Evolutionary conservation across 1,284 basidiomycete genomes (phyloP), one percentile per base, ranked within the genome.

Genomic region (Malassezia caprae): DNA sequence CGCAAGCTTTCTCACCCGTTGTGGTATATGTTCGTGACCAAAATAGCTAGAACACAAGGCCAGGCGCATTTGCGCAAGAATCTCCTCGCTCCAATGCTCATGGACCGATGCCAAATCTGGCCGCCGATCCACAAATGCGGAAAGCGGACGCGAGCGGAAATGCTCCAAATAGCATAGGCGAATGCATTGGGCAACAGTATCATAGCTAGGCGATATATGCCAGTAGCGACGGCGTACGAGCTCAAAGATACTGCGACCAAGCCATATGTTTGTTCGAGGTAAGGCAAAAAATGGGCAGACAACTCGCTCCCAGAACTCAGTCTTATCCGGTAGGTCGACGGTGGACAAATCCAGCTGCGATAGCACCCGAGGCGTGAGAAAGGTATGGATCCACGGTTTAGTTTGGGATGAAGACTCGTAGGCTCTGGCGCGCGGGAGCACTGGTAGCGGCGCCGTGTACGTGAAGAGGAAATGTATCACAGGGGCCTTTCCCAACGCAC

Each of bases 191-290:
- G 62, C 53, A 0, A 63, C 48, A 15, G 57, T 53, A 13, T 68
- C 66, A 13, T 59, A 59, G 30, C 62, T 60, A 10, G 66, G 56
- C 30, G 65, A 60, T 12, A 54, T 44, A 43, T 68, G 64, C 66
- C 66, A 68, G 44, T 57, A 68, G 2, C 62, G 53, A 34, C 64
- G 59, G 1, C 64, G 57, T 10, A 68, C 52, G 39, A 62, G 60
- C 31, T 65, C 64, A 34, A 66, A 61, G 0, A 64, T 57, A 0
- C 60, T 61, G 19, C 62, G 62, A 3, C 66, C 66, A 2, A 68
- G 48, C 5, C 60, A 60, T 10, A 68, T 32, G 1, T 55, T 58
- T 1, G 62, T 45, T 1, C 45, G 24, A 10, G 61, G 59, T 8
- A 54, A 54, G 4, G 51, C 35, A 28, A 68, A 59, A 45, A 68